A percentile compares a stretch with the other conserved stretches of the same genome.
Evolutionary conservation across 169 alveolate species (phyloP).

Genomic region (Plasmodium gonderi): DNA sequence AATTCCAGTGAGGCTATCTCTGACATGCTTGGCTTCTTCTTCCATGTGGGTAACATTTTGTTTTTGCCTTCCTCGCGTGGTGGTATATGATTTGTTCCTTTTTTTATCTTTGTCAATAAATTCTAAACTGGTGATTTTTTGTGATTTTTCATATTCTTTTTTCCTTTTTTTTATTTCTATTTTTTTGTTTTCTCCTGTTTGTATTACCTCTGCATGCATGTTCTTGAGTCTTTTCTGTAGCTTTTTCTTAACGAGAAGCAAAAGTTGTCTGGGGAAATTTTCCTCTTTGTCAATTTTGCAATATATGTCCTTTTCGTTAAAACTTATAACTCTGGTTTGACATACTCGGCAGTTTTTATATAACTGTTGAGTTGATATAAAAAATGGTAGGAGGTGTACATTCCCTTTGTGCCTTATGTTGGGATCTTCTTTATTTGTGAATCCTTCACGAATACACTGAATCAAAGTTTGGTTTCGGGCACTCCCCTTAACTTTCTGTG

Average conservation of each 20-base stretch:
- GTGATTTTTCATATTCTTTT: too few relatives aligned
- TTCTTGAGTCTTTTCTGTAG: neutral
- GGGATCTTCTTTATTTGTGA: neutral
- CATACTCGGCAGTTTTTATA: slow-evolving; percentile 4
- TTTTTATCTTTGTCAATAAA: too few relatives aligned
- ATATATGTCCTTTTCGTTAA: slow-evolving; percentile 30
- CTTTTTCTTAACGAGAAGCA: neutral
- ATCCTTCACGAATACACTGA: slow-evolving; percentile 3
- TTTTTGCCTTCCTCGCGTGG: too few relatives aligned
- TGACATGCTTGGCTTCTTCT: neutral
- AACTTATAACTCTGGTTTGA: slow-evolving; percentile 34
- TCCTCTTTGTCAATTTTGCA: slow-evolving; percentile 18
- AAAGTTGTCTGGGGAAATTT: neutral
- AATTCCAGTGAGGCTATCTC: neutral
- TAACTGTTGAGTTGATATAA: slow-evolving; percentile 8
- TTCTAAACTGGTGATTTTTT: too few relatives aligned
- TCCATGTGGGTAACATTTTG: too few relatives aligned
- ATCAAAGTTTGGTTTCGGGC: slow-evolving; percentile 3
- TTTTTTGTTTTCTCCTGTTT: neutral
- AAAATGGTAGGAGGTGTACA: slow-evolving; percentile 33
- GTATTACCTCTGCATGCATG: neutral
- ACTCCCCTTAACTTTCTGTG: neutral
- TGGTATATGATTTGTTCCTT: too few relatives aligned
- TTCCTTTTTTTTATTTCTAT: neutral
- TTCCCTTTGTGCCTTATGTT: neutral